A percentile compares a stretch with the other conserved stretches of the same genome.
These are phyloP conservation scores for Pythium volutum DNA, from an alignment of 352 stramenopile species.

Conservation along the genomic window DNA sequence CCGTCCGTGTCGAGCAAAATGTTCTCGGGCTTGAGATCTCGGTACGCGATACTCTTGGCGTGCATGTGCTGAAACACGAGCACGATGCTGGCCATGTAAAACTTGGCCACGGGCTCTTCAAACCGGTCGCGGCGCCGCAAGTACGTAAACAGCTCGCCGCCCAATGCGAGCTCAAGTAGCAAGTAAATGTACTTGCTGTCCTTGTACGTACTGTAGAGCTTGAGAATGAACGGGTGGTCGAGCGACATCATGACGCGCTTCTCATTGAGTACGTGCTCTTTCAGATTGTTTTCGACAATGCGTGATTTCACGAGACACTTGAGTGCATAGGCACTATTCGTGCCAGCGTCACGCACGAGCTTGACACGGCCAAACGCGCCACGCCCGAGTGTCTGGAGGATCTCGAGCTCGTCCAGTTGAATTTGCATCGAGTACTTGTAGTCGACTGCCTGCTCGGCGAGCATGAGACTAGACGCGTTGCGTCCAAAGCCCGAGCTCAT, in stretches of 20 bases:
- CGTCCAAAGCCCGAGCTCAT: slow-evolving; percentile 21
- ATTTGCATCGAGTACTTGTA: slow-evolving; percentile 84
- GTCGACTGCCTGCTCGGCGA: slow-evolving; percentile 32
- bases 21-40: slow-evolving; percentile 80
- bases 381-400: slow-evolving; percentile 71
- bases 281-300: slow-evolving; percentile 90
- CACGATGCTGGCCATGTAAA: slow-evolving; percentile 89
- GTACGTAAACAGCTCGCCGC: slow-evolving; percentile 92
- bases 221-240: slow-evolving; percentile 91
- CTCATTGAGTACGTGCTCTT: slow-evolving; percentile 92
- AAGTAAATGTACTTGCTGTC: slow-evolving; percentile 91
- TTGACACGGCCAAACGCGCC: slow-evolving; percentile 90
- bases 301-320: slow-evolving; percentile 92
- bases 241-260: slow-evolving; percentile 87
- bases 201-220: slow-evolving; percentile 88
- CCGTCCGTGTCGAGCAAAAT: slow-evolving; percentile 71
- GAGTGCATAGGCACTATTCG: slow-evolving; percentile 81
- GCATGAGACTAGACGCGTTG: slow-evolving; percentile 33
- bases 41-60: slow-evolving; percentile 86
- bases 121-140: slow-evolving; percentile 73
- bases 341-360: slow-evolving; percentile 68
- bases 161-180: slow-evolving; percentile 89
- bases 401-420: slow-evolving; percentile 65
- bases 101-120: slow-evolving; percentile 68
- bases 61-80: slow-evolving; percentile 91